Percentiles rank a stretch among this genome's conserved stretches.
Evolutionary conservation across 2,329 filamentous ascomycete species (phyloP).

Genomic region (Neopestalotiopsis clavispora): DNA sequence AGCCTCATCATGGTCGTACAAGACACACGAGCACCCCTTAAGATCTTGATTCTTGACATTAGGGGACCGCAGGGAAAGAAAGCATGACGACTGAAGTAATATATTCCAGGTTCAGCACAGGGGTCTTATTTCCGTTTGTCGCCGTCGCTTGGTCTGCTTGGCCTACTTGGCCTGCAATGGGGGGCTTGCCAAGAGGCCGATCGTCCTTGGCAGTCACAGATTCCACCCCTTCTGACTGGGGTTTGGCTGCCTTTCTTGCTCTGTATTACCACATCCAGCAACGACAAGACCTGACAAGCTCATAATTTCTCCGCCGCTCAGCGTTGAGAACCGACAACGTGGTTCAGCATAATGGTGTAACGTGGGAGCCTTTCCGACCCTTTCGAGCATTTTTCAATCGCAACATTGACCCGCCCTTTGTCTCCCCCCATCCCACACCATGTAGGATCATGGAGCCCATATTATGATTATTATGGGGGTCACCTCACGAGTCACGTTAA

Average conservation of each 20-base stretch:
- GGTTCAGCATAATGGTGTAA: neutral
- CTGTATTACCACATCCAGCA: neutral
- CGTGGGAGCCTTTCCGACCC: neutral
- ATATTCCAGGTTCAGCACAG: slow-evolving; percentile 3
- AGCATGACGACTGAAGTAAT: slow-evolving; percentile 15
- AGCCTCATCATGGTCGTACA: slow-evolving; percentile 10
- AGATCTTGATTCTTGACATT: neutral
- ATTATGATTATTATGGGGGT: neutral
- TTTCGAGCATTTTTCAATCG: no score
- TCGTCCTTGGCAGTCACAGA: slow-evolving; percentile 15
- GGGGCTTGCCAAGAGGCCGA: slow-evolving; percentile 12
- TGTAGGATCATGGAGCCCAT: neutral
- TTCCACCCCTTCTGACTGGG: neutral
- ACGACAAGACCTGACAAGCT: neutral
- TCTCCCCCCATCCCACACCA: neutral
- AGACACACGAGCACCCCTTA: neutral
- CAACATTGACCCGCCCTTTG: neutral
- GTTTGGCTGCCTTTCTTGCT: neutral
- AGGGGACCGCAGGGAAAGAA: neutral
- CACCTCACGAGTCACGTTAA: neutral
- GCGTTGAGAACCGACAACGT: slow-evolving; percentile 7
- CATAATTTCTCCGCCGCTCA: slow-evolving; percentile 13
- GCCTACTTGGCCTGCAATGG: neutral
- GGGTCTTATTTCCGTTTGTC: neutral
- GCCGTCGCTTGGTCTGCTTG: neutral